A percentile compares a stretch with the other conserved stretches of the same genome.
These are phyloP conservation scores for Penicillium longicatenatum DNA, from an alignment of 495 filamentous ascomycete genomes.

Conservation along the genomic window DNA sequence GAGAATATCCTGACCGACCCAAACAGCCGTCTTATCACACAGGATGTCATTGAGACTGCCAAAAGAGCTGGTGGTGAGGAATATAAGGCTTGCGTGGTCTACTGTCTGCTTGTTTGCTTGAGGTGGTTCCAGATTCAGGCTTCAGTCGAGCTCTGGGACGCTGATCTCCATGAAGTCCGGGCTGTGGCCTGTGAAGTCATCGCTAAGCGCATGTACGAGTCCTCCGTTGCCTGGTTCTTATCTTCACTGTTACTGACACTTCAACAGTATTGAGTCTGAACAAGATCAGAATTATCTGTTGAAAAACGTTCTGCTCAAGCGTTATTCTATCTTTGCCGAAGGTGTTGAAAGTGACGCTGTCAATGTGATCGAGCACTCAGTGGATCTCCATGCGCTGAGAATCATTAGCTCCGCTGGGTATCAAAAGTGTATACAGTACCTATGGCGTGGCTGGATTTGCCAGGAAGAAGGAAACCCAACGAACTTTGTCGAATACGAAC, in stretches of 20 bases:
- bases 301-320: slow-evolving; percentile 81
- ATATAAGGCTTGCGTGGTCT: slow-evolving; percentile 75
- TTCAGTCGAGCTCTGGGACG: slow-evolving; percentile 82
- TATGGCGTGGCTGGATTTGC: slow-evolving; percentile 96
- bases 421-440: slow-evolving; percentile 86
- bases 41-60: slow-evolving; percentile 74
- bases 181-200: slow-evolving; percentile 91
- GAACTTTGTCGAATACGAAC: slow-evolving; percentile 79
- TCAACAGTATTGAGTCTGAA: slow-evolving; percentile 72
- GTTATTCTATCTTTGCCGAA: slow-evolving; percentile 78
- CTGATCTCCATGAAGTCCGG: slow-evolving; percentile 76
- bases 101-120: slow-evolving; percentile 83
- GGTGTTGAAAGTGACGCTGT: slow-evolving; percentile 69
- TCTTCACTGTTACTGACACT: slow-evolving; percentile 9
- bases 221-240: neutral
- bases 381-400: slow-evolving; percentile 85
- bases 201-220: slow-evolving; percentile 75
- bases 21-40: slow-evolving; percentile 83
- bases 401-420: slow-evolving; percentile 93
- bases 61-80: slow-evolving; percentile 78
- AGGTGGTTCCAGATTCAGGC: slow-evolving; percentile 90
- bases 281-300: slow-evolving; percentile 75
- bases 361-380: slow-evolving; percentile 89
- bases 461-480: slow-evolving; percentile 89
- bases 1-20: slow-evolving; percentile 68